phyloP scores from a whole-genome alignment of 148 eudicot genomes.

The Fagopyrum homotropicum region DNA sequence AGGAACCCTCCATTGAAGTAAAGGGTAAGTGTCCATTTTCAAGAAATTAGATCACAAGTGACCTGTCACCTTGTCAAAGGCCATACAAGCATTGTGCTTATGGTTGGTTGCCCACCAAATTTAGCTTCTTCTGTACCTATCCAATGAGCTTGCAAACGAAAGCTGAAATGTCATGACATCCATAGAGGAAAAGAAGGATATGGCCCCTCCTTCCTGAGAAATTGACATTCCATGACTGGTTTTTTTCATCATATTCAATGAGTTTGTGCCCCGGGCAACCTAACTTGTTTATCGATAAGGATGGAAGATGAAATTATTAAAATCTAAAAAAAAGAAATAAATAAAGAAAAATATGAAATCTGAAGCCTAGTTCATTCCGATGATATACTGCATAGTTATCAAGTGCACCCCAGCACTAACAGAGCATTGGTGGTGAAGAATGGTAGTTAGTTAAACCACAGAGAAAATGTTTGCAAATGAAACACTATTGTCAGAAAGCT shows the following conservation, averaged over 20 bases:
- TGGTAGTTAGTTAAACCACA: too few species aligned
- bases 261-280: neutral
- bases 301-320: neutral
- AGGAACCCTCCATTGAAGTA: neutral
- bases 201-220: neutral
- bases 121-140: neutral
- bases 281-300: neutral
- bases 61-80: conserved; percentile 1
- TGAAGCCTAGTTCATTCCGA: too few species aligned
- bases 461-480: too few species aligned
- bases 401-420: too few species aligned
- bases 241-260: neutral
- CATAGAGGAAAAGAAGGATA: neutral
- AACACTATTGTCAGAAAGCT: neutral
- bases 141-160: neutral
- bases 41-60: neutral
- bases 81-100: neutral
- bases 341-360: too few species aligned
- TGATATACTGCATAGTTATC: too few species aligned
- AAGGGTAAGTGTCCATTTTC: neutral
- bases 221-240: neutral
- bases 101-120: conserved; percentile 9
- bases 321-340: neutral
- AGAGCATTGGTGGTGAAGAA: too few species aligned
- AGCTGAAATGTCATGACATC: neutral